Base-by-base conservation (phyloP, 306 rosid genomes). In the Cucurbita argyrosperma region DNA sequence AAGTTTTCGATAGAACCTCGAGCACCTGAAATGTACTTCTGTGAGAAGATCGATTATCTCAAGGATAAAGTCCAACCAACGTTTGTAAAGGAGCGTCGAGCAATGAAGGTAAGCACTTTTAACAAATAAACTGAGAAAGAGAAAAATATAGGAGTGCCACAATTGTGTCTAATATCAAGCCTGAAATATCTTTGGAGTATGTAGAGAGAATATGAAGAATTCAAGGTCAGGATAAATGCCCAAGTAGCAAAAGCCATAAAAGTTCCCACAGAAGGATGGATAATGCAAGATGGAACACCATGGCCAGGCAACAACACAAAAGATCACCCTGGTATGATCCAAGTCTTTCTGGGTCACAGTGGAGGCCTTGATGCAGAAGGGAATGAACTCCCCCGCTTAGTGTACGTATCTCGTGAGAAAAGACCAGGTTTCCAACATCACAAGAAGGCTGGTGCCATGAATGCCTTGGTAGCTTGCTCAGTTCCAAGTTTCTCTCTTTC, bases 401-500 rank as follows among this genome's bases (percentile, higher is more conserved):
- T 92, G 76, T 92, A 92, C 39, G 96, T 92, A 61, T 92, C 98
- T 54, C 75, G 98, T 79, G 98, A 92, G 82, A 92, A 92, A 87
- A 84, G 98, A 80, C 96, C 96, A 35, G 96, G 98, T 50, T 92
- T 90, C 72, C 84, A 82, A 46, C 97, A 92, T 84, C 97, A 92
- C 87, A 92, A 92, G 90, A 92, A 92, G 82, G 98, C 96, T 1
- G 98, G 98, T 67, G 98, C 98, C 77, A 92, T 92, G 98, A 92
- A 92, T 83, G 83, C 96, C 78, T 80, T 92, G 89, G 98, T 94
- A 88, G 75, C 59, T 40, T 76, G 71, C 65, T 68, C 56, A 10
- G 73, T 23, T 26, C 79, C 75, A 26, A 69, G 57, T 68, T 51
- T 71, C 35, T 49, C 47, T 77, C 79, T 59, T 69, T 74, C 53